phyloP scores from a whole-genome alignment of 2,329 filamentous ascomycete species.

The Diplodia corticola region DNA sequence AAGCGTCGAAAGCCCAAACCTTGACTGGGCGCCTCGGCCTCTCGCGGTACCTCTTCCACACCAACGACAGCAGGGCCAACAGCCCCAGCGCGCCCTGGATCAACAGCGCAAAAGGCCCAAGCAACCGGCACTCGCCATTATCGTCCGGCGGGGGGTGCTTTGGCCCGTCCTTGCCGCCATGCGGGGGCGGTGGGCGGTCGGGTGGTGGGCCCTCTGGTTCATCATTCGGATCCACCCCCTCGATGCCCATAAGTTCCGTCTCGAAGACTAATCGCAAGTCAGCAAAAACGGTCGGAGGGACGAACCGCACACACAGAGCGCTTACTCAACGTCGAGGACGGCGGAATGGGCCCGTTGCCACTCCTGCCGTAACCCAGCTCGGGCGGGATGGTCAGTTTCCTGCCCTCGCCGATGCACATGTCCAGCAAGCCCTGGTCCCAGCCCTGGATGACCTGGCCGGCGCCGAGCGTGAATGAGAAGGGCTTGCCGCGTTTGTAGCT shows the following conservation, averaged over 20 bases:
- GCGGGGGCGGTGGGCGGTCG: background rate
- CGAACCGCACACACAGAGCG: background rate
- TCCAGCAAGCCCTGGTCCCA: constrained; percentile 91
- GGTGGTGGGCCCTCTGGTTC: constrained; percentile 3
- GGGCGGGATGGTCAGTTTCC: constrained; percentile 84
- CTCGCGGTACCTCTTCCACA: constrained; percentile 92
- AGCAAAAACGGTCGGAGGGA: constrained; percentile 29
- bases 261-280: constrained; percentile 71
- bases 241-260: constrained; percentile 83
- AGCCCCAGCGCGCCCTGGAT: constrained; percentile 85
- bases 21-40: constrained; percentile 87
- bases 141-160: constrained; percentile 40
- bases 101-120: constrained; percentile 87
- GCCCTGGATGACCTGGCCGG: constrained; percentile 89
- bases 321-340: constrained; percentile 72
- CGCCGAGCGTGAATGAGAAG: constrained; percentile 76
- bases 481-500: constrained; percentile 76
- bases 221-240: constrained; percentile 58
- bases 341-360: constrained; percentile 81
- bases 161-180: constrained; percentile 28
- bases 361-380: constrained; percentile 80
- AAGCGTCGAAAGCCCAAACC: constrained; percentile 97
- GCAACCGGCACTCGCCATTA: constrained; percentile 77
- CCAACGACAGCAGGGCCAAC: constrained; percentile 79
- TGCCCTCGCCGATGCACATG: constrained; percentile 97